Evolutionary conservation across 257 asterid genomes (phyloP), one percentile per base, ranked within the genome.

Genomic region (Anisodus tanguticus): DNA sequence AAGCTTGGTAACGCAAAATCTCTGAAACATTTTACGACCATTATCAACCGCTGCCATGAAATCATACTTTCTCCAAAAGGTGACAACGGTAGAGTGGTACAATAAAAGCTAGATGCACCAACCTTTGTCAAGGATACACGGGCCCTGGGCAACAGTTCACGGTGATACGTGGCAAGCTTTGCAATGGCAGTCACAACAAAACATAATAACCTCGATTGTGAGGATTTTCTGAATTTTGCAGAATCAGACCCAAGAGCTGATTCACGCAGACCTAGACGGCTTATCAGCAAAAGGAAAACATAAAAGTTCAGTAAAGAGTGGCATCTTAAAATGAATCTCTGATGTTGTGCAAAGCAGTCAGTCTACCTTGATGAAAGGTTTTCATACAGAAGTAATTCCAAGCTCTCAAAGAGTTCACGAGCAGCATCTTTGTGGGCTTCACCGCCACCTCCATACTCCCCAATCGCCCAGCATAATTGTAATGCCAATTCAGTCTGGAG

Each of bases 401-500:
- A 89, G 86, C 97, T 94, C 93, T 95, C 98, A 84, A 95, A 95
- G 87, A 94, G 98, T 83, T 95, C 97, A 62, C 97, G 97, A 79
- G 97, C 98, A 12, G 93, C 98, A 87, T 95, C 96, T 84, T 93
- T 94, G 88, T 91, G 95, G 84, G 96, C 86, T 80, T 83, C 92
- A 80, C 99, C 99, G 41, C 99, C 99, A 2, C 98, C 99, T 83
- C 99, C 99, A 87, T 92, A 87, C 89, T 95, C 99, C 83, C 99
- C 99, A 55, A 95, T 92, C 57, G 98, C 99, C 99, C 99, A 95
- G 85, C 99, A 94, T 76, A 95, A 89, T 84, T 95, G 99, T 88
- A 95, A 87, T 86, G 97, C 97, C 88, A 95, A 84, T 89, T 95
- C 99, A 77, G 93, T 91, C 97, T 95, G 91, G 59, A 85, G 88